Conservation (phyloP, 352 stramenopile species). For the Peronospora destructor region DNA sequence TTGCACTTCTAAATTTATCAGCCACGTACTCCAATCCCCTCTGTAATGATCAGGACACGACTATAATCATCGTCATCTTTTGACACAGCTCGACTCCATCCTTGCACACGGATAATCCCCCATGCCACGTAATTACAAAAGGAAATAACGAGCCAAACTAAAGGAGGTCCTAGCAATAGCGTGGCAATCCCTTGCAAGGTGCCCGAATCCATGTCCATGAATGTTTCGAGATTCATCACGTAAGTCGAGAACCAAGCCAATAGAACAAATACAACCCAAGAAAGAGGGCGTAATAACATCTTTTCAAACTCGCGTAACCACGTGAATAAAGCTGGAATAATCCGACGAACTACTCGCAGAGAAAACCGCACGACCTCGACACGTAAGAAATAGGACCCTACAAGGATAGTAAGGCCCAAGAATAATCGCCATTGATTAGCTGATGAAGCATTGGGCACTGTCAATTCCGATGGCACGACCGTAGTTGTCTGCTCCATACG, state of each 20-base stretch:
- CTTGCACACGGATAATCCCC: constrained; percentile 74
- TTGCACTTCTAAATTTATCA: not conserved
- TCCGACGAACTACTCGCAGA: constrained; percentile 54
- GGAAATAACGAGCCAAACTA: constrained; percentile 76
- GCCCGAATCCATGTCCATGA: constrained; percentile 37
- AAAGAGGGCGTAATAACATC: constrained; percentile 61
- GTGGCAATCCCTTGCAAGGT: constrained; percentile 49
- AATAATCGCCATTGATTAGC: constrained; percentile 73
- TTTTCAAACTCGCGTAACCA: constrained; percentile 85
- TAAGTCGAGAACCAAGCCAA: constrained; percentile 59
- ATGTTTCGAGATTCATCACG: constrained; percentile 49
- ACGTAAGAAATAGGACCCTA: constrained; percentile 60
- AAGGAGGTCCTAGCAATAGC: constrained; percentile 57
- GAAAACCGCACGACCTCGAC: constrained; percentile 73
- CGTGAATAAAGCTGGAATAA: constrained; percentile 47
- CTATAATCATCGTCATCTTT: constrained; percentile 82
- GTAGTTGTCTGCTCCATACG: constrained; percentile 14
- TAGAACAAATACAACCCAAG: constrained; percentile 79
- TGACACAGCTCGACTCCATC: constrained; percentile 61
- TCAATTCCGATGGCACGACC: not conserved
- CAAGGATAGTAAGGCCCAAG: constrained; percentile 62
- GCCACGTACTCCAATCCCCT: constrained; percentile 59
- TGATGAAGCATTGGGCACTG: constrained; percentile 16
- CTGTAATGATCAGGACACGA: constrained; percentile 81
- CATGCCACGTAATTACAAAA: constrained; percentile 80